Base-by-base conservation (phyloP, 805 yeast species). In the Metschnikowia picachoensis region DNA sequence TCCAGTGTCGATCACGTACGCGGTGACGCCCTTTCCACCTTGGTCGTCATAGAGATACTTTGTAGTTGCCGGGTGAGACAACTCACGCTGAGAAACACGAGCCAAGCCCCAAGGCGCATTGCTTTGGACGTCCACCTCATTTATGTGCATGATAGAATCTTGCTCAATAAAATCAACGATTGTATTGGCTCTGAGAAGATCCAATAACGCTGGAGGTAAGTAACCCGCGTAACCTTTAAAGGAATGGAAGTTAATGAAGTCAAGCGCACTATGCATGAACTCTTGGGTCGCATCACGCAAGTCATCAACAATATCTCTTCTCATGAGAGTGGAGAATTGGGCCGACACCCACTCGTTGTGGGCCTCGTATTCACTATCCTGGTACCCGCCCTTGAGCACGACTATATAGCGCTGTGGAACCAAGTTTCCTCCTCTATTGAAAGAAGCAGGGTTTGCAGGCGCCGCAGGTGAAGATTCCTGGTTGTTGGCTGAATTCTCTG, bases 31-130 rank as follows among this genome's bases (percentile, higher is more conserved):
- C 57, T 82, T 75, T 61, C 95, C 96, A 39, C 83, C 94, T 40
- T 79, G 78, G 52, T 75, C 74, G 54, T 85, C 88, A 64, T 78
- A 87, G 47, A 83, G 60, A 66, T 88, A 88, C 30, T 48, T 47
- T 6, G 41, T 35, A 12, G 43, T 38, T 1, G 47, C 48, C 9
- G 51, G 48, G 39, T 39, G 39, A 11, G 47, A 77, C 60, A 83
- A 74, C 47, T 82, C 79, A 67, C 91, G 78, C 68, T 88, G 96
- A 16, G 96, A 86, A 49, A 90, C 82, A 74, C 97, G 80, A 15
- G 95, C 86, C 52, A 90, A 77, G 59, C 97, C 97, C 97, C 97
- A 90, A 37, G 96, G 95, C n/a, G 96, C 91, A 51, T 89, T 87
- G 51, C 76, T 75, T 71, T 89, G 92, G 47, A 80, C 76, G 52